Conservation (phyloP, 108 stramenopile genomes). For the Fistulifera pelliculosa region DNA sequence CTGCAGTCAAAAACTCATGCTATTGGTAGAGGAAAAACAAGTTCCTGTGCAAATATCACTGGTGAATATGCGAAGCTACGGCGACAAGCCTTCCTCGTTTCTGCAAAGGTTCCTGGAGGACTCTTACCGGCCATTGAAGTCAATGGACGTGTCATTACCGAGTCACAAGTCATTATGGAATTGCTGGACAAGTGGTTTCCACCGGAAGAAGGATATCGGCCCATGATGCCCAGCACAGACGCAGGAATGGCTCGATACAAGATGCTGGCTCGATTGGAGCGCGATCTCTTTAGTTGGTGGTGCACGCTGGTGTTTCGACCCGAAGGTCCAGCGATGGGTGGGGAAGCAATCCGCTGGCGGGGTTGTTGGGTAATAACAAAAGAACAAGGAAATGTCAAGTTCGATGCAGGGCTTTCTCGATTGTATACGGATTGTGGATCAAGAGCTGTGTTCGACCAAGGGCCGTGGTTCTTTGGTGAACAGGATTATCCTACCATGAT, state of each 20-base stretch:
- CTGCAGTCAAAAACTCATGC: slow-evolving; percentile 50
- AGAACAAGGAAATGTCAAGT: slow-evolving; percentile 42
- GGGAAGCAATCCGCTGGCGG: slow-evolving; percentile 28
- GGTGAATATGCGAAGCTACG: slow-evolving; percentile 89
- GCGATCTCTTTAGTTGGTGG: slow-evolving; percentile 90
- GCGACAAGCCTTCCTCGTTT: slow-evolving; percentile 83
- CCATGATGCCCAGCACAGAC: slow-evolving; percentile 66
- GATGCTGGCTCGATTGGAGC: slow-evolving; percentile 66
- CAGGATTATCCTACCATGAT: slow-evolving; percentile 83
- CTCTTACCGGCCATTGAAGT: slow-evolving; percentile 85
- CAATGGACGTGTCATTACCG: slow-evolving; percentile 63
- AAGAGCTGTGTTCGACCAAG: slow-evolving; percentile 50
- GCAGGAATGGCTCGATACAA: slow-evolving; percentile 39
- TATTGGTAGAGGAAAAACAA: slow-evolving; percentile 87
- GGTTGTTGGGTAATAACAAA: slow-evolving; percentile 30
- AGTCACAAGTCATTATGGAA: slow-evolving; percentile 87
- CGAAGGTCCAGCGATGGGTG: slow-evolving; percentile 23
- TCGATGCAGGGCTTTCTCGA: slow-evolving; percentile 73
- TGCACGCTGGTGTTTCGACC: slow-evolving; percentile 82
- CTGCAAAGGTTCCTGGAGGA: slow-evolving; percentile 76
- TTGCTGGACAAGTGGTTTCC: slow-evolving; percentile 74
- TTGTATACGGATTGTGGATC: slow-evolving; percentile 68
- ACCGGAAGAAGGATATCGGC: slow-evolving; percentile 48
- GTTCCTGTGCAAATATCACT: slow-evolving; percentile 84
- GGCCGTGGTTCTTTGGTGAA: slow-evolving; percentile 89